phyloP scores from a whole-genome alignment of 1,284 basidiomycete species.

The Sutorius eximius region DNA sequence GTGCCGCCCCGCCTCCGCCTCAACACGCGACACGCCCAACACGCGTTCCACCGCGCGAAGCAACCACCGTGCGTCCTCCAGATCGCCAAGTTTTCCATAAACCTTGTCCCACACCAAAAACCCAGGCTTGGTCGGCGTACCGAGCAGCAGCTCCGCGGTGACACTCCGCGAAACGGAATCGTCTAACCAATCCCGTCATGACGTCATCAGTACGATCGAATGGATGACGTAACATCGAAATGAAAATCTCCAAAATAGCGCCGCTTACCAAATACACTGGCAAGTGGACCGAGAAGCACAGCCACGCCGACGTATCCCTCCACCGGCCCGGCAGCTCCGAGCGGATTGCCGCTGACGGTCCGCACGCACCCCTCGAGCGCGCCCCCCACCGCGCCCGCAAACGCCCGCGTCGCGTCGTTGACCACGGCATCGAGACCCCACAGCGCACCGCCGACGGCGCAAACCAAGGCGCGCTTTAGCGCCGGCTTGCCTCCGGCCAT shows the following conservation, averaged over 20 bases:
- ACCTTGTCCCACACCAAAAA: constrained; percentile 88
- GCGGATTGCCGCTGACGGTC: constrained; percentile 56
- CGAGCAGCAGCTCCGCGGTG: constrained; percentile 44
- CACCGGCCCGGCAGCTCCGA: constrained; percentile 64
- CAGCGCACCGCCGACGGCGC: constrained; percentile 51
- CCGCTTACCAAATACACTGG: constrained; percentile 51
- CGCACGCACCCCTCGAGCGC: constrained; percentile 73
- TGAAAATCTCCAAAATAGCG: constrained; percentile 2
- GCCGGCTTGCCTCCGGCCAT: constrained; percentile 58
- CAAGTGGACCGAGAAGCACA: constrained; percentile 63
- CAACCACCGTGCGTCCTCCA: constrained; percentile 78
- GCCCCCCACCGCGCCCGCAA: constrained; percentile 57
- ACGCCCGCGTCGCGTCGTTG: constrained; percentile 41
- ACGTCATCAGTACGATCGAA: constrained; percentile 8
- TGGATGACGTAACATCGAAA: constrained; percentile 3
- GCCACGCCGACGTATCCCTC: constrained; percentile 84
- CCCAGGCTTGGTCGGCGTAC: constrained; percentile 66
- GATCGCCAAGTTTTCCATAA: constrained; percentile 67
- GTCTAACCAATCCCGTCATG: constrained; percentile 26
- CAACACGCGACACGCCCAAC: constrained; percentile 49
- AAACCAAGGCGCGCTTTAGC: constrained; percentile 53
- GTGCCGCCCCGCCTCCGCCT: constrained; percentile 55
- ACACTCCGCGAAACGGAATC: constrained; percentile 40
- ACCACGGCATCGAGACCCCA: constrained; percentile 38
- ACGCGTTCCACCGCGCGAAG: constrained; percentile 58